Evolutionary conservation across 495 filamentous ascomycete species (phyloP).

Genomic region (Cercophora newfieldiana): DNA sequence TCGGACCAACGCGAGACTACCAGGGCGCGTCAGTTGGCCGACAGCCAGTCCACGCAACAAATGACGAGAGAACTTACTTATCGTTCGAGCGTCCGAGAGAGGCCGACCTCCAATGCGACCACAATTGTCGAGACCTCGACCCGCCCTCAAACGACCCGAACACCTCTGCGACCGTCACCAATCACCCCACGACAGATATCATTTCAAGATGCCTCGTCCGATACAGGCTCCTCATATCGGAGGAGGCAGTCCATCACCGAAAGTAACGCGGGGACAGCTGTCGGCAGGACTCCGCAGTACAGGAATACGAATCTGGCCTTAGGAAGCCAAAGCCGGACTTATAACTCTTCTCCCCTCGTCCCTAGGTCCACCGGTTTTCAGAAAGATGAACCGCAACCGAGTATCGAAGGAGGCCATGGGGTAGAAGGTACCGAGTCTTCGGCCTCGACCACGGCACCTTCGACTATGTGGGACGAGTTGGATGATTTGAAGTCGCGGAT

Average conservation of each 20-base stretch:
- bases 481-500: conserved; percentile 96
- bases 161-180: conserved; percentile 38
- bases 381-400: conserved; percentile 34
- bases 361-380: conserved; percentile 46
- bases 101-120: conserved; percentile 23
- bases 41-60: conserved; percentile 36
- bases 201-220: conserved; percentile 45
- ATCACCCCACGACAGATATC: conserved; percentile 43
- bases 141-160: conserved; percentile 24
- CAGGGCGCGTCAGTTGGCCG: conserved; percentile 32
- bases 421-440: conserved; percentile 76
- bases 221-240: conserved; percentile 45
- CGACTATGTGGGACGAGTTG: conserved; percentile 96
- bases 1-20: conserved; percentile 48
- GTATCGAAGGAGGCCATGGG: conserved; percentile 34
- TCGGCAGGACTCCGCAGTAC: conserved; percentile 43
- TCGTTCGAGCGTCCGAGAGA: conserved; percentile 29
- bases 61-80: conserved; percentile 31
- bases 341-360: conserved; percentile 58
- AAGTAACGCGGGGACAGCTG: conserved; percentile 27
- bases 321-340: conserved; percentile 46
- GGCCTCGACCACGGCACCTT: conserved; percentile 80
- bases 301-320: conserved; percentile 59
- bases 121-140: conserved; percentile 23
- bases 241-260: conserved; percentile 44